phyloP scores from a whole-genome alignment of 495 filamentous ascomycete species.

The Aspergillus coremiiformis region DNA sequence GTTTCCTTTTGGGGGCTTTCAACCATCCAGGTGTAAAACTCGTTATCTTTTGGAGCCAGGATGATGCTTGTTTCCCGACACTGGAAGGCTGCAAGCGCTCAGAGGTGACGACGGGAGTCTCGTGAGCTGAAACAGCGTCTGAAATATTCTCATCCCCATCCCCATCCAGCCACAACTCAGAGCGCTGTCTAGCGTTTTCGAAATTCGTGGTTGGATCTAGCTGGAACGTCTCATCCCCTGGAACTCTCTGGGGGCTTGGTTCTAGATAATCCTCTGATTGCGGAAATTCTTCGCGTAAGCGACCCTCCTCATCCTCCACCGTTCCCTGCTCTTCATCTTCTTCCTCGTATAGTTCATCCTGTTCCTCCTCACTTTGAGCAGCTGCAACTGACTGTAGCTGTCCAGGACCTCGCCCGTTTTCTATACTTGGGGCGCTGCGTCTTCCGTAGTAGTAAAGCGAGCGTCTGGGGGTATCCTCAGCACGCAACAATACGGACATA shows the following conservation, averaged over 20 bases:
- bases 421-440: conserved; percentile 26
- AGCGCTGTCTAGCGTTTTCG: conserved; percentile 11
- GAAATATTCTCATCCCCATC: conserved; percentile 13
- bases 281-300: not conserved
- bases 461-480: conserved; percentile 37
- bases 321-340: not conserved
- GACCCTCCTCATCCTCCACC: not conserved
- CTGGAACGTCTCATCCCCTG: conserved; percentile 20
- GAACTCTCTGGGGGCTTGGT: conserved; percentile 22
- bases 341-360: conserved; percentile 2
- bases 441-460: conserved; percentile 36
- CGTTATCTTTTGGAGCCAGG: conserved; percentile 36
- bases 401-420: conserved; percentile 11
- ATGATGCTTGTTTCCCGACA: conserved; percentile 21
- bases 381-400: conserved; percentile 9
- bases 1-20: conserved; percentile 24
- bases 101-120: conserved; percentile 22
- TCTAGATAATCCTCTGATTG: conserved; percentile 9
- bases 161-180: conserved; percentile 8
- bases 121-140: conserved; percentile 13
- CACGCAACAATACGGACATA: conserved; percentile 26
- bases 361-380: conserved; percentile 1
- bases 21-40: conserved; percentile 37
- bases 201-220: conserved; percentile 21
- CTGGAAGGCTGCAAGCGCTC: conserved; percentile 12